Percentiles rank a stretch among this genome's conserved stretches.
Evolutionary conservation across 2,329 filamentous ascomycete genomes (phyloP).

Genomic region (Curvularia sp.): DNA sequence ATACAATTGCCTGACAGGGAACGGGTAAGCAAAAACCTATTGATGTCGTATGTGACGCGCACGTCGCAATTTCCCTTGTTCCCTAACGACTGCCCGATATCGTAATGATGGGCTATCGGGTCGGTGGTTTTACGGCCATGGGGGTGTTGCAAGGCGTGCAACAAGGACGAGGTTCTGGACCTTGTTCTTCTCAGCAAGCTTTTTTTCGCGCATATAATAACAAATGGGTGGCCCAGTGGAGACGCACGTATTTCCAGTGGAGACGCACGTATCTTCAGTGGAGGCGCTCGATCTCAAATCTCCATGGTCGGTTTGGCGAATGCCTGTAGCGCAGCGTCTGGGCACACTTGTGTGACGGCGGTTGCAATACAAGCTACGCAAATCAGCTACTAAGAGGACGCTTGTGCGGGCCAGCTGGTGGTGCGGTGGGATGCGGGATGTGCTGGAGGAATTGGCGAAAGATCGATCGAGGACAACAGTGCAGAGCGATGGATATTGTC

Average conservation of each 20-base stretch:
- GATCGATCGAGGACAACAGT: neutral
- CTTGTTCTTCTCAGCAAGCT: neutral
- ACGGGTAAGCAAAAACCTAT: neutral
- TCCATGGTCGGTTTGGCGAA: neutral
- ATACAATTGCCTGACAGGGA: neutral
- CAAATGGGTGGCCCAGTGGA: neutral
- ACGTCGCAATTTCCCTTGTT: neutral
- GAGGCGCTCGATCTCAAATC: neutral
- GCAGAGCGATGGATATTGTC: neutral
- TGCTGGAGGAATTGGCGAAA: neutral
- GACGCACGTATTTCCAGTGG: neutral
- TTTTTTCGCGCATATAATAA: neutral
- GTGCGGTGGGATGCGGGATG: neutral
- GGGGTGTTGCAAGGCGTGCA: neutral
- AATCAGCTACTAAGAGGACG: neutral
- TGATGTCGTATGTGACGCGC: neutral
- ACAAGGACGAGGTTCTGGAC: neutral
- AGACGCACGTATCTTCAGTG: neutral
- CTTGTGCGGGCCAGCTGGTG: neutral
- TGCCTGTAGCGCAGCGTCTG: neutral
- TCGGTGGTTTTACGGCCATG: constrained; percentile 4
- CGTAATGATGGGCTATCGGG: no score
- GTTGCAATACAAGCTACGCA: neutral
- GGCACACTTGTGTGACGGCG: neutral
- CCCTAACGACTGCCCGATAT: neutral